Evolutionary conservation across 1,284 basidiomycete species (phyloP), one percentile per base, ranked within the genome.

Genomic region (Grifola frondosa): DNA sequence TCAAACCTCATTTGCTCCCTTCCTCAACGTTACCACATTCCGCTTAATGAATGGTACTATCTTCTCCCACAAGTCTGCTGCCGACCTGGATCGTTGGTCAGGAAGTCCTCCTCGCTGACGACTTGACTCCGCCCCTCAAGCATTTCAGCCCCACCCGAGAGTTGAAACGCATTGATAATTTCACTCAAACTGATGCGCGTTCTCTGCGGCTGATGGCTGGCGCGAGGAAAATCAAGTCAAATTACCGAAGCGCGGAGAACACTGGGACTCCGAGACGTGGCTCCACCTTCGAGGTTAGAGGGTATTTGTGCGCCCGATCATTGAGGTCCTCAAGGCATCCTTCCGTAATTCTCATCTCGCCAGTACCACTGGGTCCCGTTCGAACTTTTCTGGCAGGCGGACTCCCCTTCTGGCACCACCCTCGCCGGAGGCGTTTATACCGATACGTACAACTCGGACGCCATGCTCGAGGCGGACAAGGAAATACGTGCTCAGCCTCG

Each of bases 11-110:
- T 39, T 1, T 48, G 46, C 43, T 54, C 63, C 56, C 1, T 66
- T 66, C 21, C 37, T 56, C 3, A 65, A 60, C 39, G 37, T 48
- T 2, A 54, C 56, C 0, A 48, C 50, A 9, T n/a, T n/a, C n/a
- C n/a, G n/a, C n/a, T n/a, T n/a, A n/a, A n/a, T n/a, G n/a, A n/a
- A n/a, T n/a, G n/a, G n/a, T n/a, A n/a, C n/a, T n/a, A n/a, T n/a
- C n/a, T n/a, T n/a, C n/a, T n/a, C n/a, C n/a, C n/a, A n/a, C n/a
- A n/a, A n/a, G n/a, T n/a, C n/a, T n/a, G n/a, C n/a, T n/a, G n/a
- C n/a, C n/a, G n/a, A n/a, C n/a, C n/a, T n/a, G n/a, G n/a, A n/a
- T n/a, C n/a, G n/a, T n/a, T n/a, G n/a, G n/a, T n/a, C n/a, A n/a
- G n/a, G n/a, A n/a, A n/a, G n/a, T n/a, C n/a, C n/a, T n/a, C n/a